These are phyloP conservation scores for Leucaena leucocephala DNA, from an alignment of 306 rosid genomes.

Conservation along the genomic window DNA sequence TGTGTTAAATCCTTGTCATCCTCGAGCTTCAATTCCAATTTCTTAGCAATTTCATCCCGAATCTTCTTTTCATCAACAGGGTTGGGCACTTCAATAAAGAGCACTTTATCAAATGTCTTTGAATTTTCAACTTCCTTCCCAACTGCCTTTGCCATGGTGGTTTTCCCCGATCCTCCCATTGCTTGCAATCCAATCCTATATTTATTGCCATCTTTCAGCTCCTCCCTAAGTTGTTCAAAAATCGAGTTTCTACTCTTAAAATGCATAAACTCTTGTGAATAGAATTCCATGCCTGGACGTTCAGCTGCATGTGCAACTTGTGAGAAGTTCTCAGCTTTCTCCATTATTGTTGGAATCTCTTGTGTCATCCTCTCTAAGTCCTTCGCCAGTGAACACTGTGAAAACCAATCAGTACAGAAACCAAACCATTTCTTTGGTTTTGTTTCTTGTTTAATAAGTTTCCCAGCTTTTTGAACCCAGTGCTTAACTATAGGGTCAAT, in stretches of 20 bases:
- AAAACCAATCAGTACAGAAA: not conserved
- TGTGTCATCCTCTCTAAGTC: not conserved
- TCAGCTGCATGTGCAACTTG: not conserved
- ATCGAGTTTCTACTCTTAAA: not conserved
- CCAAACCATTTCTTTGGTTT: not conserved
- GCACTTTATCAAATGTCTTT: constrained; percentile 25
- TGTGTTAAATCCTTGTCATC: not conserved
- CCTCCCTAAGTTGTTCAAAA: constrained; percentile 20
- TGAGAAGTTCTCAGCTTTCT: not conserved
- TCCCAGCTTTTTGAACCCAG: not conserved
- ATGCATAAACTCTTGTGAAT: not conserved
- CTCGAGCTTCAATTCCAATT: constrained; percentile 3
- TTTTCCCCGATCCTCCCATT: constrained; percentile 34
- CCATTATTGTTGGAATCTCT: not conserved
- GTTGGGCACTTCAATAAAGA: constrained; percentile 16
- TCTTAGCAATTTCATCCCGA: constrained; percentile 25
- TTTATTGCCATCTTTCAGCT: not conserved
- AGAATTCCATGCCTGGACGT: constrained; percentile 29
- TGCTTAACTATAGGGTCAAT: not conserved
- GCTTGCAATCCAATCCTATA: constrained; percentile 26
- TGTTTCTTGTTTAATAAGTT: not conserved
- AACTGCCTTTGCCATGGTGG: constrained; percentile 19
- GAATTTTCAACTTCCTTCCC: constrained; percentile 10
- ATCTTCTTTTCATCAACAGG: not conserved
- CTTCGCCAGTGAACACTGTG: not conserved